These are phyloP conservation scores for Cryphonectria carpinicola DNA, from an alignment of 2,329 filamentous ascomycete genomes.

Conservation along the genomic window DNA sequence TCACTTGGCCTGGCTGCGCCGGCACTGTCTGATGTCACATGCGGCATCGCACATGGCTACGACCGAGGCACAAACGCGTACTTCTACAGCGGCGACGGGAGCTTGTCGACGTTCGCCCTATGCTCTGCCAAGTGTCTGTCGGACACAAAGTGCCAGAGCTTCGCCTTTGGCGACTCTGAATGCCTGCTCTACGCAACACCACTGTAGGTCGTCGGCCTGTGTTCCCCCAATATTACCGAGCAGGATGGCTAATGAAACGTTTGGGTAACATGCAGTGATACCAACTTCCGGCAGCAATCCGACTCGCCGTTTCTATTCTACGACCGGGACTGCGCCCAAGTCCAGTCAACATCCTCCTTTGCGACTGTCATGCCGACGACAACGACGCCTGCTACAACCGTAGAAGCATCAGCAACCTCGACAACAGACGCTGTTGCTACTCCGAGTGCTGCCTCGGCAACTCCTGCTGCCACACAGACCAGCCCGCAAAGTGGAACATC, in stretches of 20 bases:
- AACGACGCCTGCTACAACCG: neutral
- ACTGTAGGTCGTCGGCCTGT: constrained; percentile 11
- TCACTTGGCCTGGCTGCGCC: constrained; percentile 26
- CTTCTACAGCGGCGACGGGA: constrained; percentile 27
- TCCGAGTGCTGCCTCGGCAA: neutral
- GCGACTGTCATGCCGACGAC: constrained; percentile 11
- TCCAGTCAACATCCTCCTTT: constrained; percentile 25
- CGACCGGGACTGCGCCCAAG: constrained; percentile 25
- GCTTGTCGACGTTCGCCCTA: constrained; percentile 18
- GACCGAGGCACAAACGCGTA: constrained; percentile 25
- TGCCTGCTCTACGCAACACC: constrained; percentile 24
- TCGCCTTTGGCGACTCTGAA: constrained; percentile 19
- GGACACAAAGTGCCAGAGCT: constrained; percentile 21
- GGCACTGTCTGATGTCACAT: constrained; percentile 14
- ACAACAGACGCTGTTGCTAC: neutral
- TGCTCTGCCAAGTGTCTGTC: constrained; percentile 25
- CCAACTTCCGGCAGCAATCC: constrained; percentile 25
- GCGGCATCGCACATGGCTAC: constrained; percentile 26
- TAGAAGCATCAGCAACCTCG: neutral
- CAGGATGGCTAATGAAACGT: neutral
- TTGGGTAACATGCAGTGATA: neutral
- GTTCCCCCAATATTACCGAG: neutral
- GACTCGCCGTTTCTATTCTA: constrained; percentile 27
- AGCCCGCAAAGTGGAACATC: neutral
- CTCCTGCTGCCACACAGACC: neutral